phyloP scores from a whole-genome alignment of 2,329 filamentous ascomycete genomes.

The Thelonectria rubi region DNA sequence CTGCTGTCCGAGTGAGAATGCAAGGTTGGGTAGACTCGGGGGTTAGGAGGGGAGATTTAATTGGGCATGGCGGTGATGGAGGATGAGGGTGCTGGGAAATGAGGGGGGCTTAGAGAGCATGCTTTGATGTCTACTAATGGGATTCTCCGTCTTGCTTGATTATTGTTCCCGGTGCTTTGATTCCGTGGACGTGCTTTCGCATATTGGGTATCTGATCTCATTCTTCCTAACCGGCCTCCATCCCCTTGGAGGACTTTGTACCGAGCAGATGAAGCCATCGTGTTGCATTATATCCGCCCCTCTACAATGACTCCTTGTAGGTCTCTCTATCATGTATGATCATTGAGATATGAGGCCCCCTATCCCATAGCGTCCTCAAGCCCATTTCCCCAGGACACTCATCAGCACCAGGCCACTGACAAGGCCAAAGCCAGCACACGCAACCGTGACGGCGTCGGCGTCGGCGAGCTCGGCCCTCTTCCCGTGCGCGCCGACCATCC shows the following conservation, averaged over 20 bases:
- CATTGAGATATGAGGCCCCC: neutral
- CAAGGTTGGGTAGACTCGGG: neutral
- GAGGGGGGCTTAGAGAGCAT: neutral
- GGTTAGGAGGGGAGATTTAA: neutral
- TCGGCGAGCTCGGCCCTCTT: constrained; percentile 60
- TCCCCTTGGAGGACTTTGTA: neutral
- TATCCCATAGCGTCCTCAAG: constrained; percentile 45
- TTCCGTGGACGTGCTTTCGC: too few relatives aligned
- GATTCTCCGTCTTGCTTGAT: neutral
- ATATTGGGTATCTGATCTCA: neutral
- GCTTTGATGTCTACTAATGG: neutral
- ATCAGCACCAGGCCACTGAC: constrained; percentile 72
- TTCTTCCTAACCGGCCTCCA: neutral
- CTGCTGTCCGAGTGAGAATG: neutral
- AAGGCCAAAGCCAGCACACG: constrained; percentile 61
- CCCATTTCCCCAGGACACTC: constrained; percentile 81
- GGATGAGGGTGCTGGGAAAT: neutral
- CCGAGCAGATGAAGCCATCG: neutral
- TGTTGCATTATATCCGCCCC: neutral
- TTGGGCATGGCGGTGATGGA: too few relatives aligned
- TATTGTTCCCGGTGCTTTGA: neutral
- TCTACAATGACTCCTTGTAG: neutral
- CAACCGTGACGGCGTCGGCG: constrained; percentile 58
- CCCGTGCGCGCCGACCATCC: constrained; percentile 62
- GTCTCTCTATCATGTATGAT: neutral